phyloP scores from a whole-genome alignment of 1,139 yeast genomes.

The Sugiyamaella pinicola region DNA sequence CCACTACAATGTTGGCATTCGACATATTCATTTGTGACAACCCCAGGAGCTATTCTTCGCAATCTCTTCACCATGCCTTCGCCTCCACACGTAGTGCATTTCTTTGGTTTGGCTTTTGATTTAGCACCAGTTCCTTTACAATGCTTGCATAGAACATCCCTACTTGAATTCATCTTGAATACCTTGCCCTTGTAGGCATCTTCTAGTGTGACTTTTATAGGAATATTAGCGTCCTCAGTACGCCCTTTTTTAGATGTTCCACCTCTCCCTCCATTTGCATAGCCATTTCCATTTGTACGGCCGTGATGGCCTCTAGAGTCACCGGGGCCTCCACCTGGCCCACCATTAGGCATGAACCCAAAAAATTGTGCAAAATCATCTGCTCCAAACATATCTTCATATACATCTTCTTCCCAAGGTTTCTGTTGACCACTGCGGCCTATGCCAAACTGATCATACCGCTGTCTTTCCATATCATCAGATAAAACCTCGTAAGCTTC shows the following conservation, averaged over 20 bases:
- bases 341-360: constrained; percentile 33
- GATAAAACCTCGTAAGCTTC: constrained; percentile 76
- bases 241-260: constrained; percentile 27
- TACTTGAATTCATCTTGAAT: constrained; percentile 69
- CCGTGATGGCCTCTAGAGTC: constrained; percentile 9
- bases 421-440: constrained; percentile 21
- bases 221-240: constrained; percentile 70
- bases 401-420: constrained; percentile 29
- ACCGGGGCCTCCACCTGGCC: constrained; percentile 26
- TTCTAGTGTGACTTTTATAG: constrained; percentile 65
- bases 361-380: constrained; percentile 78
- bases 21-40: constrained; percentile 64
- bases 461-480: constrained; percentile 57
- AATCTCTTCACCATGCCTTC: constrained; percentile 64
- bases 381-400: constrained; percentile 49
- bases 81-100: constrained; percentile 75
- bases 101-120: constrained; percentile 55
- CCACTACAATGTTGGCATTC: constrained; percentile 76
- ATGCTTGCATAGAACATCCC: constrained; percentile 68
- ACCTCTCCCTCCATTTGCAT: constrained; percentile 28
- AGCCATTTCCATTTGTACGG: constrained; percentile 8
- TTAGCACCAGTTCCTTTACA: constrained; percentile 80
- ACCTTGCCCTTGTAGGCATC: constrained; percentile 83
- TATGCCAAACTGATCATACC: constrained; percentile 60
- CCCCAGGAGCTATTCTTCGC: constrained; percentile 73